phyloP scores from a whole-genome alignment of 2,329 filamentous ascomycete genomes.

The Venturia pyrina region DNA sequence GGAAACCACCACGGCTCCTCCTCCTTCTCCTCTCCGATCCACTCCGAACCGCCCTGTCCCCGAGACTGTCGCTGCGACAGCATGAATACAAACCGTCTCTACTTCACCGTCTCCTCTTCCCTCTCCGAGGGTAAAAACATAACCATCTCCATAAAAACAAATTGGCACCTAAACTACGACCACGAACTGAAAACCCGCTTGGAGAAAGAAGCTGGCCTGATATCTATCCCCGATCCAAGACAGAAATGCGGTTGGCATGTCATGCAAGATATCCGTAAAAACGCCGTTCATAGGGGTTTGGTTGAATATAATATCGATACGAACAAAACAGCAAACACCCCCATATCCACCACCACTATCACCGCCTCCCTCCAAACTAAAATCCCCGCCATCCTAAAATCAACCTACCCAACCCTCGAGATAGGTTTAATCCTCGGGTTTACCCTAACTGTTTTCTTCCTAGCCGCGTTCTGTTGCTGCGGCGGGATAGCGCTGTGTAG shows the following conservation, averaged over 20 bases:
- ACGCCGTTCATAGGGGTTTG: not conserved
- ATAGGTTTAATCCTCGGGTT: not conserved
- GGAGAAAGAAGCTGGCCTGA: not conserved
- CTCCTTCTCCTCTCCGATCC: not conserved
- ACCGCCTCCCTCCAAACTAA: not conserved
- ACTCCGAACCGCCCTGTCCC: not conserved
- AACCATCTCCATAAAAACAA: not conserved
- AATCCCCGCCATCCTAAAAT: not conserved
- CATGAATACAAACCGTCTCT: not conserved
- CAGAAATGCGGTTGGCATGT: not conserved
- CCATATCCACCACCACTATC: not conserved
- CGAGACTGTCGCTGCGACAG: not conserved
- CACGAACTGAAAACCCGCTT: not conserved
- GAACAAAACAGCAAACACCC: not conserved
- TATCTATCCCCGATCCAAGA: not conserved
- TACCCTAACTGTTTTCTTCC: not conserved
- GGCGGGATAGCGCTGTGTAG: not conserved
- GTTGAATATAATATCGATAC: not conserved
- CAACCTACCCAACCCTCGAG: not conserved
- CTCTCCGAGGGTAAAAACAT: not conserved
- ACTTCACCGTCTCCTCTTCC: not conserved
- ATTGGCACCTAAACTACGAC: not conserved
- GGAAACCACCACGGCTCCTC: not conserved
- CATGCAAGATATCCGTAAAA: not conserved
- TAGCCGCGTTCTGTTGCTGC: not conserved